Evolutionary conservation across 1,284 basidiomycete species (phyloP).

Genomic region (Fomitopsis pinicola): DNA sequence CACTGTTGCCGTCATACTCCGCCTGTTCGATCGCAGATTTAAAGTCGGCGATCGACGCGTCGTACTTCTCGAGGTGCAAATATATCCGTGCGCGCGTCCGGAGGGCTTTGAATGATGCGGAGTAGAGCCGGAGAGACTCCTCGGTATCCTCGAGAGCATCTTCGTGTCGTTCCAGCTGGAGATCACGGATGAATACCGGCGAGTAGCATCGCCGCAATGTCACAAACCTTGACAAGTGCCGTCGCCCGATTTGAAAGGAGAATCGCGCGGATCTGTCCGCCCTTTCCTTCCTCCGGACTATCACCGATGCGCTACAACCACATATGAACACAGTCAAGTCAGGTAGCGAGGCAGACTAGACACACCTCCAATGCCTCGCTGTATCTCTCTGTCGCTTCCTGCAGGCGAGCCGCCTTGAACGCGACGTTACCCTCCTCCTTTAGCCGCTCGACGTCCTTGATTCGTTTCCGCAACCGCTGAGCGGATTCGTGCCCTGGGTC

Average conservation of each 20-base stretch:
- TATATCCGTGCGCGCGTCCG: slow-evolving; percentile 81
- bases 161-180: slow-evolving; percentile 57
- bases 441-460: slow-evolving; percentile 74
- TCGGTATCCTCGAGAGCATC: slow-evolving; percentile 73
- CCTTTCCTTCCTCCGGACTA: slow-evolving; percentile 62
- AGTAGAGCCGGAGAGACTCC: slow-evolving; percentile 58
- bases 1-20: slow-evolving; percentile 50
- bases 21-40: slow-evolving; percentile 72
- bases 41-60: slow-evolving; percentile 74
- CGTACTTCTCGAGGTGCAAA: slow-evolving; percentile 72
- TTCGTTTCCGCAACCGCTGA: slow-evolving; percentile 66
- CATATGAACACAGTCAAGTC: not conserved
- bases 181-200: not conserved
- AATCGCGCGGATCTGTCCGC: slow-evolving; percentile 75
- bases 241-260: slow-evolving; percentile 84
- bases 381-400: slow-evolving; percentile 69
- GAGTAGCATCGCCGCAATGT: slow-evolving; percentile 4
- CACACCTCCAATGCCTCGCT: slow-evolving; percentile 62
- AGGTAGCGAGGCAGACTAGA: not conserved
- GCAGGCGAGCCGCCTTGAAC: slow-evolving; percentile 63
- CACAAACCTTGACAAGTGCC: slow-evolving; percentile 64
- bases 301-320: slow-evolving; percentile 52
- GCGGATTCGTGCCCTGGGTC: slow-evolving; percentile 79
- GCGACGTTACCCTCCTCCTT: slow-evolving; percentile 83
- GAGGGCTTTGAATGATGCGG: slow-evolving; percentile 78